Base-by-base conservation (phyloP, 2,329 filamentous ascomycete genomes). In the Macrophomina pseudophaseolina region DNA sequence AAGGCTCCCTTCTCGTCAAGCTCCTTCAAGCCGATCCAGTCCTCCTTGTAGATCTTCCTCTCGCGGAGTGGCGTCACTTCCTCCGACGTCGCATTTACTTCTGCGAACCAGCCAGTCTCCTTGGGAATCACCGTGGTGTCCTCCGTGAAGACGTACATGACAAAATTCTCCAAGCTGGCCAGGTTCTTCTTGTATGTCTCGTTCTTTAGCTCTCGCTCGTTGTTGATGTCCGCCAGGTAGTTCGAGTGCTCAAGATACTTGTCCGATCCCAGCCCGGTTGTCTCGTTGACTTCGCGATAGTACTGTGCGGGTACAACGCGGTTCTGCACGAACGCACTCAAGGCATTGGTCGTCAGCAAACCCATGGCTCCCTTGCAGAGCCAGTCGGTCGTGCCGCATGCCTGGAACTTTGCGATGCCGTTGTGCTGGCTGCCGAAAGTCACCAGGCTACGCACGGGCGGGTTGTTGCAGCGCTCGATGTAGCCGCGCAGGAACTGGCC, bases 201-300 rank as follows among this genome's bases (percentile, higher is more conserved):
- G 73, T 93, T 97, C 86, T 96, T 97, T 65, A 82, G 68, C 58
- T 71, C 74, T 11, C 94, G 86, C 85, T 99, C 95, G 78, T 98
- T 98, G 80, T 99, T 99, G 80, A 98, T 90, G 75, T 98, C 94
- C 9, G 94, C 95, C 8, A 99, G 83, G 79, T 96, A 97, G 76
- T 94, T 94, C 72, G 91, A 95, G 75, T 88, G 78, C 71, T 89
- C 87, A 23, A 98, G 86, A 76, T 98, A 99, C 35, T 84, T 80
- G 0, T 88, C 86, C 2, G 75, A 76, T 11, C 42, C 74, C 69
- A 76, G 69, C 23, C 77, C 93, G 79, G 75, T 93, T 81, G 66
- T 82, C 77, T 68, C 66, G 87, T 84, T 79, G 2, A 79, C 86
- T 70, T 94, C 87, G 63, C 94, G 90, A 83, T 91, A 98, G 82